A percentile compares a stretch with the other conserved stretches of the same genome.
Conservation (phyloP, 208 protist genomes). For the Porcisia deanei region DNA sequence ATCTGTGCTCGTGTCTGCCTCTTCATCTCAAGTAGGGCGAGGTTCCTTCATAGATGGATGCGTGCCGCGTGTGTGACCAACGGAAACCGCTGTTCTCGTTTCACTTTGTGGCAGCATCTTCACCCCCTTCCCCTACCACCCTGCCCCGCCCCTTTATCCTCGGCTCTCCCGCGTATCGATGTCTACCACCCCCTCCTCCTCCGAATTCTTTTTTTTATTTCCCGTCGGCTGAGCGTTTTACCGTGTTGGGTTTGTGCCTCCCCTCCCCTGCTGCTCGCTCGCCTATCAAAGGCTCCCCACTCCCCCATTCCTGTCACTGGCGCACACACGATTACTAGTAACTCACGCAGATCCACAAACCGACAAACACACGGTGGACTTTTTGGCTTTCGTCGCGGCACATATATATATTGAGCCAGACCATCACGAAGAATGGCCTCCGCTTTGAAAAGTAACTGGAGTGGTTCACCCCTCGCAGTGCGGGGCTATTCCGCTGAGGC, state of each 20-base stretch:
- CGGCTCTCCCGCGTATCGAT: not conserved
- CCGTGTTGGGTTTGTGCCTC: not conserved
- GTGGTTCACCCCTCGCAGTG: not conserved
- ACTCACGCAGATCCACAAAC: slow-evolving; percentile 4
- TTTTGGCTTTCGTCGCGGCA: not conserved
- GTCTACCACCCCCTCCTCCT: not conserved
- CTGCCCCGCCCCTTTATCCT: not conserved
- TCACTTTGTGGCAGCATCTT: not conserved
- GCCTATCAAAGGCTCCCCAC: not conserved
- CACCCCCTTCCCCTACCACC: not conserved
- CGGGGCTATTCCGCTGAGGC: slow-evolving; percentile 1
- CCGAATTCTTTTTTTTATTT: not conserved
- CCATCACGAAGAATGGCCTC: not conserved
- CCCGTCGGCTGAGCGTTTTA: not conserved
- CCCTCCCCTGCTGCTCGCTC: not conserved
- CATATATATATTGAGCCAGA: not conserved
- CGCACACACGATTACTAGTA: not conserved
- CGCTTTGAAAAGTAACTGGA: not conserved
- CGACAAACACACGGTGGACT: not conserved
- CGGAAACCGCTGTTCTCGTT: not conserved
- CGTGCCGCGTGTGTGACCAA: not conserved
- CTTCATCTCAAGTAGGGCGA: not conserved
- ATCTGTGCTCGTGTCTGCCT: not conserved
- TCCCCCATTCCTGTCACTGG: not conserved
- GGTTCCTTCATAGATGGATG: not conserved